Base-by-base conservation (phyloP, 164 flowering plant genomes). In the Vitis amurensis region DNA sequence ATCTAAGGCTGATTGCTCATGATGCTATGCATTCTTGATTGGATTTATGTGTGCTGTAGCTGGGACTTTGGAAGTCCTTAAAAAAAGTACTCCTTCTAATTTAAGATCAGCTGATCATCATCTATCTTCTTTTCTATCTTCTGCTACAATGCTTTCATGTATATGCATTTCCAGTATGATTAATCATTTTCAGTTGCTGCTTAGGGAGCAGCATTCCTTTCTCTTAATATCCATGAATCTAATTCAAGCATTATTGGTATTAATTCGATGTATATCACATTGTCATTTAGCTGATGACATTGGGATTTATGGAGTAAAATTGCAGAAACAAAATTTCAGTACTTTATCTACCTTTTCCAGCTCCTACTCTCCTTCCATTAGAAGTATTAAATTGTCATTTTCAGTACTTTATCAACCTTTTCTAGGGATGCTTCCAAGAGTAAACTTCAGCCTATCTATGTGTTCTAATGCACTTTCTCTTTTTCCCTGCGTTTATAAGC, bases 1-100 rank as follows among this genome's bases (percentile, higher is more conserved):
- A 60, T 65, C 53, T 14, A 87, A 88, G 97, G 92, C 88, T 91
- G 93, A 88, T 86, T 89, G 91, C 97, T 89, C 97, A 80, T 89
- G 95, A 88, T 90, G 90, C 81, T 90, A 90, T 90, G 82, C 84
- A 74, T 76, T 75, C 44, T 64, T 61, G 64, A 52, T 56, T 61
- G 65, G 67, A 66, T 30, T 61, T 51, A 55, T 60, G 68, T 74
- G 78, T 65, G 65, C 55, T 64, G 11, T 62, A 14, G 27, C 16
- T 57, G 53, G 70, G 61, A n/a, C 65, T 55, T 57, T 17, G 9
- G 6, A 37, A 47, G 27, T 19, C 17, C 44, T 50, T 37, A 37
- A 37, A 37, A 37, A 37, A 37, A 37, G 44, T 11, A 53, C 47
- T 55, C 50, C 23, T 19, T 29, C 6, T 55, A 53, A 29, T 55